Conservation (phyloP, 2,329 filamentous ascomycete species). For the Aureobasidium lini region DNA sequence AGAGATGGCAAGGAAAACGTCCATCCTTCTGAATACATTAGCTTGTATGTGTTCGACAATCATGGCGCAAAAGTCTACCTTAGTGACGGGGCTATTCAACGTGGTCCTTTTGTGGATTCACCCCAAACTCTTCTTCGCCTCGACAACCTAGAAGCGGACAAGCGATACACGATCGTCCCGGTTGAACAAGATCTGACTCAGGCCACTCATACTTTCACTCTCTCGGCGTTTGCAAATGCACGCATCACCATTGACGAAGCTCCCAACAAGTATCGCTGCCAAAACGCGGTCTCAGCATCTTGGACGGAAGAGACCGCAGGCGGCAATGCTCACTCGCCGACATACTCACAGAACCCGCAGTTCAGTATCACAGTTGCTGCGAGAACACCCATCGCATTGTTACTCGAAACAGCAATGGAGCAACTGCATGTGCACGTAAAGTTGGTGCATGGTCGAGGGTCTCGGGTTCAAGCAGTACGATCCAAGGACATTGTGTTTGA, state of each 20-base stretch:
- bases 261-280: slow-evolving; percentile 50
- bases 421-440: slow-evolving; percentile 78
- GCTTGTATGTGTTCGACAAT: slow-evolving; percentile 71
- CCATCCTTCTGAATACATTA: slow-evolving; percentile 66
- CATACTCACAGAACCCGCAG: slow-evolving; percentile 82
- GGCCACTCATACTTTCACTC: slow-evolving; percentile 71
- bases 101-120: slow-evolving; percentile 85
- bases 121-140: slow-evolving; percentile 82
- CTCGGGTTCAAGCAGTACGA: slow-evolving; percentile 61
- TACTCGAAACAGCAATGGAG: slow-evolving; percentile 60
- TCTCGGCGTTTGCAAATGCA: slow-evolving; percentile 69
- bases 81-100: slow-evolving; percentile 61
- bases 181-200: slow-evolving; percentile 72
- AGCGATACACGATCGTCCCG: slow-evolving; percentile 57
- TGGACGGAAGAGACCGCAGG: slow-evolving; percentile 80
- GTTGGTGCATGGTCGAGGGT: slow-evolving; percentile 68
- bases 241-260: slow-evolving; percentile 57
- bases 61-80: slow-evolving; percentile 66
- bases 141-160: slow-evolving; percentile 49
- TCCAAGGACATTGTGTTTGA: slow-evolving; percentile 71
- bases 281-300: slow-evolving; percentile 51
- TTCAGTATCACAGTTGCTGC: slow-evolving; percentile 58
- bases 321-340: slow-evolving; percentile 68
- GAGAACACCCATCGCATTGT: slow-evolving; percentile 58
- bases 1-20: slow-evolving; percentile 34